Base-by-base conservation (phyloP, 805 yeast genomes). In the Hanseniaspora nectarophila region DNA sequence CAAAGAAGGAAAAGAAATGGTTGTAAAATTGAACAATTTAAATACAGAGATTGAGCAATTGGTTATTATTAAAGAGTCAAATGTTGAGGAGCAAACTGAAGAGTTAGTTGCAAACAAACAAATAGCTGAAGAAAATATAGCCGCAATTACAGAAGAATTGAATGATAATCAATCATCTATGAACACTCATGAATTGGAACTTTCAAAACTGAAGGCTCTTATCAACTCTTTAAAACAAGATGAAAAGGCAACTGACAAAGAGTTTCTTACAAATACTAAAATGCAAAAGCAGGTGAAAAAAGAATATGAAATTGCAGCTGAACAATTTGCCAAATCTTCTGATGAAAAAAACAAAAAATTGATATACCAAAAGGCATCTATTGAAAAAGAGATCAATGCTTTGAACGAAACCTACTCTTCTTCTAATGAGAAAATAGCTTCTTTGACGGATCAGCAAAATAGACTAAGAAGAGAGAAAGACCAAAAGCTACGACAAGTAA, bases 311-410 rank as follows among this genome's bases (percentile, higher is more conserved):
- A 45, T 54, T 5, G 62, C 62, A 40, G 56, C 65, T 15, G 46
- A 48, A 10, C 56, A 55, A 3, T 34, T 56, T 6, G 56, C 56
- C 1, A 40, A 51, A 8, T 56, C 58, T 33, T 60, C 64, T 6
- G 33, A 39, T 8, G 42, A 42, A 5, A 67, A 59, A 46, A 56
- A 59, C 8, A 63, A 63, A 8, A 65, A 58, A 46, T 57, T 68
- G n/a, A 60, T 60, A 9, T 16, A 49, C 12, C 55, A 55, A 28
- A 63, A 53, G 28, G 39, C 53, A 12, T 61, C 61, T 43, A 56
- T 62, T 5, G 53, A 56, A 29, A 45, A 53, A 23, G 57, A 59
- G 38, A 58, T 60, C 12, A 50, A 55, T 2, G 55, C 57, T 32
- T 53, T 63, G 21, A 53, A 60, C 52, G 46, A 61, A 45, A 56